Conservation (phyloP, 2,329 filamentous ascomycete species). For the Alternaria sp. region DNA sequence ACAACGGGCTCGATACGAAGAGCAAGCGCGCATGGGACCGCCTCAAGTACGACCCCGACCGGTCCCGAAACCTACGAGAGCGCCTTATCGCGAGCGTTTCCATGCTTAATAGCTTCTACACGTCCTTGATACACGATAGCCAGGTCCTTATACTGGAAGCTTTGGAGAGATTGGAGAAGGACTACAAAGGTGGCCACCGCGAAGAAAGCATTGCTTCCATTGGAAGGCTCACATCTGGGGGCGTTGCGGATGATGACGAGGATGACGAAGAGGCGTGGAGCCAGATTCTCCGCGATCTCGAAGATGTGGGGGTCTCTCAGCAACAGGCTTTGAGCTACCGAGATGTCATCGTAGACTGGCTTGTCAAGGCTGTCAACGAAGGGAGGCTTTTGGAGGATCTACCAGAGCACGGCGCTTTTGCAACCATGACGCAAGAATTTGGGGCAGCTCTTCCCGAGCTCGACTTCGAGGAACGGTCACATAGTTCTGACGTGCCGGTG, state of each 20-base stretch:
- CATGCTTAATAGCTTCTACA: slow-evolving; percentile 43
- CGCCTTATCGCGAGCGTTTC: slow-evolving; percentile 36
- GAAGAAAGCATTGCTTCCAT: slow-evolving; percentile 42
- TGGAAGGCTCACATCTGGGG: slow-evolving; percentile 30
- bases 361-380: slow-evolving; percentile 43
- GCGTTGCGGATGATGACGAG: slow-evolving; percentile 21
- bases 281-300: slow-evolving; percentile 44
- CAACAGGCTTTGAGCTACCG: slow-evolving; percentile 36
- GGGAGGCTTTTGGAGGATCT: slow-evolving; percentile 40
- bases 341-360: slow-evolving; percentile 44
- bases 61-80: slow-evolving; percentile 31
- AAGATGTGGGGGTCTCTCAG: slow-evolving; percentile 42
- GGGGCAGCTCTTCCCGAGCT: slow-evolving; percentile 6
- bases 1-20: slow-evolving; percentile 43
- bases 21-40: slow-evolving; percentile 44
- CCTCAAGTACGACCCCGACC: slow-evolving; percentile 41
- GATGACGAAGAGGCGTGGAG: slow-evolving; percentile 42
- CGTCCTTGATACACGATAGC: slow-evolving; percentile 39
- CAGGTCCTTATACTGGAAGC: slow-evolving; percentile 44
- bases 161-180: slow-evolving; percentile 39
- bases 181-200: slow-evolving; percentile 42
- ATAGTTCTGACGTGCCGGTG: slow-evolving; percentile 10
- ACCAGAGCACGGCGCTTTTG: slow-evolving; percentile 14
- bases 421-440: slow-evolving; percentile 18
- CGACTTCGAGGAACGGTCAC: not conserved